Percentiles rank a stretch among this genome's conserved stretches.
These are phyloP conservation scores for Rosa persica DNA, from an alignment of 306 rosid genomes.

Conservation along the genomic window DNA sequence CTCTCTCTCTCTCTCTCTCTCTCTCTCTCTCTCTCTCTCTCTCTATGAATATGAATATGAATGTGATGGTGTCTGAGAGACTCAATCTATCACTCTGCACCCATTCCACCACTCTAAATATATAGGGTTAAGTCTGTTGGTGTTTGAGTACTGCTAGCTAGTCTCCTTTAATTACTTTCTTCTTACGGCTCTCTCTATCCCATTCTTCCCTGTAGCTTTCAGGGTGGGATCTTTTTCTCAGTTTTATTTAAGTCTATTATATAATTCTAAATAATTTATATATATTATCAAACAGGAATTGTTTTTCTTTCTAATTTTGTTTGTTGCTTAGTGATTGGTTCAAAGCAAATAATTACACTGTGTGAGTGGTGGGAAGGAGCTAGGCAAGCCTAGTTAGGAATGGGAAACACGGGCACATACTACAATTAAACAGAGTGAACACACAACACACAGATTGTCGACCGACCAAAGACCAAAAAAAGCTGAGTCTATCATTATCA, in stretches of 20 bases:
- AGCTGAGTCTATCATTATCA: constrained; percentile 62
- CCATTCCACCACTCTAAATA: constrained; percentile 56
- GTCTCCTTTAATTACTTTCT: constrained; percentile 64
- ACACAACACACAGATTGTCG: constrained; percentile 75
- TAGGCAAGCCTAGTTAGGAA: constrained; percentile 10
- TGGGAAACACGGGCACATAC: constrained; percentile 51
- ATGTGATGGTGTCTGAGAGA: background rate
- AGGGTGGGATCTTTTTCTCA: constrained; percentile 28
- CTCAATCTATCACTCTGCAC: constrained; percentile 14
- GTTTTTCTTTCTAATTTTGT: background rate
- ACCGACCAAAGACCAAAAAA: constrained; percentile 83
- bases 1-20: background rate
- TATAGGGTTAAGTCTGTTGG: constrained; percentile 39
- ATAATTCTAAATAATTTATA: background rate
- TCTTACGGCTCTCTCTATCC: constrained; percentile 60
- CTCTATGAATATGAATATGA: background rate
- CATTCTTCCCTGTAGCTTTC: constrained; percentile 53
- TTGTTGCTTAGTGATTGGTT: constrained; percentile 47
- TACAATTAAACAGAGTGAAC: constrained; percentile 40
- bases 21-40: background rate
- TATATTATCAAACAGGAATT: background rate
- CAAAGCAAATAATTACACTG: constrained; percentile 45
- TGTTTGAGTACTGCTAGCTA: constrained; percentile 36
- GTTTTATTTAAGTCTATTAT: background rate
- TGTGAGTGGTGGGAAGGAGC: constrained; percentile 19